Percentiles rank a stretch among this genome's conserved stretches.
Evolutionary conservation across 176 grass and related monocot genomes (phyloP).

Genomic region (Ensete glaucum): DNA sequence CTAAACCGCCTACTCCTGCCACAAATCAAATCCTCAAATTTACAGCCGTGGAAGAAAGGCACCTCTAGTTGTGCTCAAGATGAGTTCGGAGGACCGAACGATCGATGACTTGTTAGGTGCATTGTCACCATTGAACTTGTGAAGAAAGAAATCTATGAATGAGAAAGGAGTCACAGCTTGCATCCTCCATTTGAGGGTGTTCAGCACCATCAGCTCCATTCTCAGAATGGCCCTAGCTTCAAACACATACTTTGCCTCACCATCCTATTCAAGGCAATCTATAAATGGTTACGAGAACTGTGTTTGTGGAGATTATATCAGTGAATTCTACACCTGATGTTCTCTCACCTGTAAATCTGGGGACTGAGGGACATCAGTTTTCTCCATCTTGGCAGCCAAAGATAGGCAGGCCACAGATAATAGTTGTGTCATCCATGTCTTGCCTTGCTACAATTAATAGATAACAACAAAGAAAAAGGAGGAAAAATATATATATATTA

Average conservation of each 20-base stretch:
- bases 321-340: not conserved
- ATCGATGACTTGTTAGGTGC: conserved; percentile 22
- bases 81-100: conserved; percentile 37
- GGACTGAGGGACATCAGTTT: conserved; percentile 49
- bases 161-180: conserved; percentile 78
- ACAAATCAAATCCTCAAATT: not conserved
- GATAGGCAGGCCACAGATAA: conserved; percentile 75
- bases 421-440: conserved; percentile 75
- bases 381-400: conserved; percentile 85
- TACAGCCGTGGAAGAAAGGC: conserved; percentile 3
- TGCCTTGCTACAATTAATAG: conserved; percentile 52
- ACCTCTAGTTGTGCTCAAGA: conserved; percentile 56
- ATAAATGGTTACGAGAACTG: conserved; percentile 8
- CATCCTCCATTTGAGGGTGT: conserved; percentile 82
- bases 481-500: not conserved
- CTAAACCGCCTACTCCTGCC: not conserved
- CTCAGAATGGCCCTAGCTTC: conserved; percentile 65
- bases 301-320: not conserved
- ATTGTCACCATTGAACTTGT: conserved; percentile 37
- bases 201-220: conserved; percentile 90
- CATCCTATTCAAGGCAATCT: conserved; percentile 30
- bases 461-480: not conserved
- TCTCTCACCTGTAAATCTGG: conserved; percentile 68
- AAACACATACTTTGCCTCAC: conserved; percentile 50
- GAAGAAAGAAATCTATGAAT: conserved; percentile 69